These are phyloP conservation scores for Botryotinia globosa DNA, from an alignment of 2,329 filamentous ascomycete genomes.

Conservation along the genomic window DNA sequence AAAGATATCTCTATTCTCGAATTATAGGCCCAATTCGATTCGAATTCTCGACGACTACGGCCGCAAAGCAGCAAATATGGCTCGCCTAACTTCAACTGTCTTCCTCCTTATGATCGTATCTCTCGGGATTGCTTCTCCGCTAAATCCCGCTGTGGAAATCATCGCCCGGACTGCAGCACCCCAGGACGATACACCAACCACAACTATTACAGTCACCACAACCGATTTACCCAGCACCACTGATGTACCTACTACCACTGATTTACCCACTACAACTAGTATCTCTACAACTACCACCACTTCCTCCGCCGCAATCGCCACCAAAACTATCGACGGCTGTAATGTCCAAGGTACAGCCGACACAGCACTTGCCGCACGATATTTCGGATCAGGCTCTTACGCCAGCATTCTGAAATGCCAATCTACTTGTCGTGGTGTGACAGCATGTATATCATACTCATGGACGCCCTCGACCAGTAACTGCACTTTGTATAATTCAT, in stretches of 20 bases:
- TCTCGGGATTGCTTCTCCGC: not conserved
- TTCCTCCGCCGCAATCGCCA: not conserved
- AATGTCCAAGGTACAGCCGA: conserved; percentile 12
- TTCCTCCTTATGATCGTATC: not conserved
- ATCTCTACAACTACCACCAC: not conserved
- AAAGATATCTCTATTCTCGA: not conserved
- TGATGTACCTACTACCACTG: not conserved
- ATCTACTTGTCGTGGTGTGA: not conserved
- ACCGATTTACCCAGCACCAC: not conserved
- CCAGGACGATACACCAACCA: not conserved
- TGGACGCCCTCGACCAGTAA: not conserved
- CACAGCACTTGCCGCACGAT: not conserved
- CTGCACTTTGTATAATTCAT: conserved; percentile 5
- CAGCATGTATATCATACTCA: conserved; percentile 16
- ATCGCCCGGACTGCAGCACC: not conserved
- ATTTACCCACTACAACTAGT: not conserved
- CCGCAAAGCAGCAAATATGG: not conserved
- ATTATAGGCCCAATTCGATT: not conserved
- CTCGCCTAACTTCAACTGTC: not conserved
- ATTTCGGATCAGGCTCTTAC: not conserved
- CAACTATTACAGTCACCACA: not conserved
- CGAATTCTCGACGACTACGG: not conserved
- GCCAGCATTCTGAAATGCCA: not conserved
- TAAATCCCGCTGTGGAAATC: not conserved
- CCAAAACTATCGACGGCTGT: conserved; percentile 13